Conservation (phyloP, 1,284 basidiomycete species). For the Sanghuangporus baumii region DNA sequence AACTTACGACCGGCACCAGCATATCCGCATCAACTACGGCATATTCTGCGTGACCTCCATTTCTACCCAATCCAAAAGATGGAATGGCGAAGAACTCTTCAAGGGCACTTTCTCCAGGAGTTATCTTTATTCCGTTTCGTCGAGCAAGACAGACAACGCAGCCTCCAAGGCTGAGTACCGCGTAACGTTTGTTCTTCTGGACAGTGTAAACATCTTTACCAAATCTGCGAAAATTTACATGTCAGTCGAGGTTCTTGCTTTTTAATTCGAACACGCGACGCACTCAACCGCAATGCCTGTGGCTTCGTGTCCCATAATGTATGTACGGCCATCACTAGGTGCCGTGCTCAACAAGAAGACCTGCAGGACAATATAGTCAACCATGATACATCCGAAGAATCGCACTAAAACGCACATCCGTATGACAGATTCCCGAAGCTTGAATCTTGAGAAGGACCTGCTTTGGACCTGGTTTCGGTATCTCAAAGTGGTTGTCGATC, state of each 20-base stretch:
- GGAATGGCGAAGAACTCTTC: not conserved
- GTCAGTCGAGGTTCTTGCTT: not conserved
- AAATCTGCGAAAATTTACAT: not conserved
- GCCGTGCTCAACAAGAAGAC: slow-evolving; percentile 20
- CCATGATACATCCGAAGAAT: not conserved
- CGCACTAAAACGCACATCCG: slow-evolving; percentile 18
- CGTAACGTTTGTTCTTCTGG: not conserved
- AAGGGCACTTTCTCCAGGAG: not conserved
- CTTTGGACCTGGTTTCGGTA: slow-evolving; percentile 21
- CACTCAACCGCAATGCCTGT: slow-evolving; percentile 22
- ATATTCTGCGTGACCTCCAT: slow-evolving; percentile 7
- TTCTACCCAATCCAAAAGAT: slow-evolving; percentile 4
- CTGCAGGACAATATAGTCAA: not conserved
- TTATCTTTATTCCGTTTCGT: not conserved
- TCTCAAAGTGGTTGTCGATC: slow-evolving; percentile 18
- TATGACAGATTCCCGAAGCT: slow-evolving; percentile 26
- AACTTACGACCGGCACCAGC: slow-evolving; percentile 5
- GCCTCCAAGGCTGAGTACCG: not conserved
- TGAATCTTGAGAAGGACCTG: slow-evolving; percentile 27
- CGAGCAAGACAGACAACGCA: not conserved
- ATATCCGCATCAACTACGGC: not conserved
- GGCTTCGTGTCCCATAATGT: slow-evolving; percentile 26
- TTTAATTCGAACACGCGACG: not conserved
- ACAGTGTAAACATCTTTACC: not conserved
- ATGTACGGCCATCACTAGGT: slow-evolving; percentile 21